Evolutionary conservation across 805 yeast species (phyloP), one percentile per base, ranked within the genome.

Genomic region (Torulaspora franciscae): DNA sequence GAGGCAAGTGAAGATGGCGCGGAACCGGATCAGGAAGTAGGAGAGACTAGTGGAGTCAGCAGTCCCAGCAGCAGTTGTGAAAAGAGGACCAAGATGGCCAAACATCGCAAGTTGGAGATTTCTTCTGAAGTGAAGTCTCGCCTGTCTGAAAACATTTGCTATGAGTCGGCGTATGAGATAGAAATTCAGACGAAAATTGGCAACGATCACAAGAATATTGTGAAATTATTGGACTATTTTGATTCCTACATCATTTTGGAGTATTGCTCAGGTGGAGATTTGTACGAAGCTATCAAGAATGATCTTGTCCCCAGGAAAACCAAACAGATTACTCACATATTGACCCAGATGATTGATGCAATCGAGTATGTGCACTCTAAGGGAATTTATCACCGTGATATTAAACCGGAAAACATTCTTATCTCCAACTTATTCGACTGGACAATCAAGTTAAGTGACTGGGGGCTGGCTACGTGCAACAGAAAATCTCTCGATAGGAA

Each of bases 181-280:
- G 69, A 73, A 28, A 82, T 85, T 50, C 81, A 83, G 50, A 69
- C 74, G 40, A 76, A 78, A 47, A 71, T 84, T 32, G 87, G 88
- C 1, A 51, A 52, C 45, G 73, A 70, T 37, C 82, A 80, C 63
- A 67, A 67, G 26, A 76, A 80, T 59, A 74, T 84, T 41, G 80
- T 85, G 50, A 76, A 76, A 49, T 61, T 84, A 37, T 54, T 79
- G 28, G 85, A 83, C 49, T 70, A 69, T 45, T 83, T 83, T 52
- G 85, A 82, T 52, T 77, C 86, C n/a, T 75, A 81, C 35, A 68
- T 85, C 50, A 78, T 83, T 19, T 71, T 89, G 69, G 96, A 88
- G 56, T 88, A 83, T 59, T 87, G 95, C 53, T 75, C 91, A 6
- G 78, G 91, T 49, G 96, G 96, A 46, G 96, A 88, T 62, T 66